Conservation (phyloP, 1,139 yeast species). For the Candida sp. region DNA sequence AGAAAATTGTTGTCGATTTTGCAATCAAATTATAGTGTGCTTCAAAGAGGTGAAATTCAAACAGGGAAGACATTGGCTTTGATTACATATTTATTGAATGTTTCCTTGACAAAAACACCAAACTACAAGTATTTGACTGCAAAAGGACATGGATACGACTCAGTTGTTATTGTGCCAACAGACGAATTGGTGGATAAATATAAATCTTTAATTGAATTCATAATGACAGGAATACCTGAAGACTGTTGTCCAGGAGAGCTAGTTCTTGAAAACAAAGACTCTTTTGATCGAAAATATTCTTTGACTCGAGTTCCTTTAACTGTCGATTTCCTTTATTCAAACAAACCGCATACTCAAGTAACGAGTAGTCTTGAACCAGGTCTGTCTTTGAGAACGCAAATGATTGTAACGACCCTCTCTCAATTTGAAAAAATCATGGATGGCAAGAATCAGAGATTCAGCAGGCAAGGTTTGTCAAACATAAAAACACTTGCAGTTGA, state of each 20-base stretch:
- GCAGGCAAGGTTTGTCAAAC: conserved; percentile 6
- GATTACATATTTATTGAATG: conserved; percentile 20
- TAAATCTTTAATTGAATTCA: conserved; percentile 8
- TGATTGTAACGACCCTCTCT: conserved; percentile 19
- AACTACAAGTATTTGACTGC: conserved; percentile 11
- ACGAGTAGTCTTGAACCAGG: conserved; percentile 3
- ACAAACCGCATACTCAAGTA: conserved; percentile 1
- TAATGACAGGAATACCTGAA: conserved; percentile 16
- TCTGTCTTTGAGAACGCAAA: conserved; percentile 15
- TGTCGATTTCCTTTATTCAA: conserved; percentile 12
- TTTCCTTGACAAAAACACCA: conserved; percentile 18
- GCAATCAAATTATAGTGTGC: conserved; percentile 16
- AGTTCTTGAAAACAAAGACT: conserved; percentile 3
- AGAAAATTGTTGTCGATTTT: conserved; percentile 16
- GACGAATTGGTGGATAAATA: conserved; percentile 19
- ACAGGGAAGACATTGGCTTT: conserved; percentile 25
- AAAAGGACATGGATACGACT: conserved; percentile 11
- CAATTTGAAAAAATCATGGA: conserved; percentile 4
- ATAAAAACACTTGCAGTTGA: conserved; percentile 20
- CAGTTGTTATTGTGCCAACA: conserved; percentile 27
- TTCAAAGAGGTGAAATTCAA: conserved; percentile 14
- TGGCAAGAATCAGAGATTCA: conserved; percentile 1
- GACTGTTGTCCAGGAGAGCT: conserved; percentile 23
- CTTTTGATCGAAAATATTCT: conserved; percentile 1
- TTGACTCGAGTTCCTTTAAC: conserved; percentile 19